Evolutionary conservation across 2,329 filamentous ascomycete species (phyloP), one percentile per base, ranked within the genome.

Genomic region (Fusarium anguioides): DNA sequence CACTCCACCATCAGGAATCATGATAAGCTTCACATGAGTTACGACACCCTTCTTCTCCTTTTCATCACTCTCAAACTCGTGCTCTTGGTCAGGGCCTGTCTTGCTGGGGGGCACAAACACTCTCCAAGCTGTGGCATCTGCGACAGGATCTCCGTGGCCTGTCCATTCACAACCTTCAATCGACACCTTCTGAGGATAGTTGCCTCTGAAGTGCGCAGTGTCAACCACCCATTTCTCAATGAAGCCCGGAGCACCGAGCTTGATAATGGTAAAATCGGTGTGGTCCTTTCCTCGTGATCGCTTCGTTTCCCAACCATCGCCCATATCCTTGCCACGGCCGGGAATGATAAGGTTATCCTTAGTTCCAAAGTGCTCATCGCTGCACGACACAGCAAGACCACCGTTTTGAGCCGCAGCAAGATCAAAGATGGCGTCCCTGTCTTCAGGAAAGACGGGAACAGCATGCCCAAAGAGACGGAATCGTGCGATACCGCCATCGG

Each of bases 1-100:
- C 4, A 97, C 91, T 23, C 95, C 94, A 31, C 95, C 94, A 78
- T 98, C 94, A 0, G 95, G 95, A 70, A 97, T 93, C 76, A 97
- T 96, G 31, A 93, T 91, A 76, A 98, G 83, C 85, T 97, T 97
- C 21, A 94, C 89, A 80, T 96, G 94, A 14, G 91, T 93, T 74
- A 93, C 91, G 4, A 83, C 80, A 75, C 82, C 84, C 31, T 87
- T 86, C 70, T 84, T 81, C 35, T 87, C 87, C 69, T 84, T 81
- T 18, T 87, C 81, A 57, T 83, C 72, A 52, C 81, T 85, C 29
- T 79, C 81, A 75, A 91, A 92, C 65, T 86, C 84, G 75, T 93
- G 91, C 80, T 94, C 91, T 72, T 83, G 82, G 75, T 95, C 91
- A 18, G 92, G 89, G 3, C 89, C 88, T 60, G 88, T 90, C 79